phyloP scores from a whole-genome alignment of 2,329 filamentous ascomycete species.

The Fusarium equiseti region DNA sequence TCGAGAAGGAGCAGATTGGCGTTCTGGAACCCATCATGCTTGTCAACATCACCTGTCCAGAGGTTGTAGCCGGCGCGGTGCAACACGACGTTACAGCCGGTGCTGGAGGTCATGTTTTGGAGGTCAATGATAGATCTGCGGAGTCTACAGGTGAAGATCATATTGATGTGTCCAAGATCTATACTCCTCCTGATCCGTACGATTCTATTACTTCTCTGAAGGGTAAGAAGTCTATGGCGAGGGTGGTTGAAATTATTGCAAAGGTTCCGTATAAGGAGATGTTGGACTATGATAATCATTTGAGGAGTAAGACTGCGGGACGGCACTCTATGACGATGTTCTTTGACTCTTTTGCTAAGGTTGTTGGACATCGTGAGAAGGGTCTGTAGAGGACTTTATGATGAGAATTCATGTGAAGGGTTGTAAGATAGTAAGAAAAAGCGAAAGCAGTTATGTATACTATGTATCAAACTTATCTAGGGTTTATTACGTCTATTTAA shows the following conservation, averaged over 20 bases:
- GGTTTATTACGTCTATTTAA: too few relatives aligned
- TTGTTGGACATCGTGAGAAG: constrained; percentile 68
- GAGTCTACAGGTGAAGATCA: constrained; percentile 52
- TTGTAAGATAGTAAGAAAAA: constrained; percentile 10
- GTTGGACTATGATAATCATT: constrained; percentile 91
- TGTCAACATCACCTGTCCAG: constrained; percentile 86
- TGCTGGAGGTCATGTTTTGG: constrained; percentile 78
- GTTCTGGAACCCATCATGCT: constrained; percentile 96
- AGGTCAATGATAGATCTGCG: constrained; percentile 70
- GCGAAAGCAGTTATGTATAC: constrained; percentile 1
- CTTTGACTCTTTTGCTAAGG: constrained; percentile 68
- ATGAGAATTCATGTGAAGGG: not conserved
- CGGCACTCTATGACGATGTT: constrained; percentile 73
- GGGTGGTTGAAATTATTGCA: constrained; percentile 77
- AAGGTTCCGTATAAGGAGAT: constrained; percentile 95
- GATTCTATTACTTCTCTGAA: constrained; percentile 69
- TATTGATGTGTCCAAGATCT: constrained; percentile 81
- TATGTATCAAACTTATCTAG: not conserved
- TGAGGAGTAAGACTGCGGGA: constrained; percentile 89
- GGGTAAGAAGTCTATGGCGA: constrained; percentile 61
- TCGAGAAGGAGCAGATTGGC: constrained; percentile 65
- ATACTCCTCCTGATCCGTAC: constrained; percentile 89
- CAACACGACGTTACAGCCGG: constrained; percentile 83
- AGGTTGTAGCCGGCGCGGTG: constrained; percentile 82
- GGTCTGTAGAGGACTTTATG: constrained; percentile 49